Evolutionary conservation across 495 filamentous ascomycete species (phyloP), one percentile per base, ranked within the genome.

Genomic region (Parathielavia appendiculata): DNA sequence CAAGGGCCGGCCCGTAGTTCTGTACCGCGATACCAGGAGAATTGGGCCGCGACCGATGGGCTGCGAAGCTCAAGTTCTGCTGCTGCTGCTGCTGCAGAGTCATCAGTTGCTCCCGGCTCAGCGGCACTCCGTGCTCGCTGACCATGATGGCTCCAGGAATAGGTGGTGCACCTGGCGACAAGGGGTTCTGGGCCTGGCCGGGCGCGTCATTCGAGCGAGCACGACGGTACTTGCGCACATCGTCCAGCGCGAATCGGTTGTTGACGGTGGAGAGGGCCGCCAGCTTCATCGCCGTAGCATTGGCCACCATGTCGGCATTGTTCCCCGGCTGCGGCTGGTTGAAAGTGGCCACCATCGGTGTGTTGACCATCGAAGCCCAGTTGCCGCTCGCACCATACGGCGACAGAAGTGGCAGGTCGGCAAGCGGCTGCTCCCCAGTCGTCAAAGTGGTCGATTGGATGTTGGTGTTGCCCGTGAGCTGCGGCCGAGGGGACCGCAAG

Each of bases 311-410:
- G 65, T 98, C 95, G 16, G 92, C 93, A 51, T 80, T 84, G 38
- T 76, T 78, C 35, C 71, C 73, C 26, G 26, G 26, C 59, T 76
- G 76, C 56, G 75, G 77, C 59, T 74, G 60, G 73, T 84, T 75
- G 71, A 98, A 98, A 52, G 83, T 92, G 7, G 90, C 75, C 23
- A 90, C 90, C 89, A 97, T 96, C 1, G 93, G 93, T 4, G 93
- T 98, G 75, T 96, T 97, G 61, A 92, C 86, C 88, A 96, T 93
- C 23, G 93, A 97, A 36, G 95, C 93, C 93, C 93, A 98, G 79
- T 91, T 97, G 38, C 89, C 89, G 69, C 89, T 88, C 56, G 86
- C 76, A 60, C 84, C 84, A 70, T 96, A 97, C 0, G 93, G 93
- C 16, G 93, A 97, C 49, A 98, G 80, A 63, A 96, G 73, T 13